These are phyloP conservation scores for Rhododendron vialii DNA, from an alignment of 148 eudicot genomes.

Conservation along the genomic window DNA sequence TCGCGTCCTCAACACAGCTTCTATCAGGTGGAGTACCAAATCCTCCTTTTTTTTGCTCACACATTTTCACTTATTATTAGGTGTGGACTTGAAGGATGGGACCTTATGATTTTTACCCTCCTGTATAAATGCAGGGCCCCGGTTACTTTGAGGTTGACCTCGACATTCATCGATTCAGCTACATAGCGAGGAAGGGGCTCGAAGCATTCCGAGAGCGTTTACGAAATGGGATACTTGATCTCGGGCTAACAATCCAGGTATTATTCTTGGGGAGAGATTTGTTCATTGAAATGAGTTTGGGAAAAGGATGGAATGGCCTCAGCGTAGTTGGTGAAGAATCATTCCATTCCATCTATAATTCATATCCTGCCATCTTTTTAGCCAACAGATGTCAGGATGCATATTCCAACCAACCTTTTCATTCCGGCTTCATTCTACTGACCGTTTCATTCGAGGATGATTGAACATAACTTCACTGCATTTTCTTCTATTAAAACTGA, in stretches of 20 bases:
- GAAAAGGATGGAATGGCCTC: background rate
- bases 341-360: background rate
- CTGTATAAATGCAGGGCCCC: conserved; percentile 44
- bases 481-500: background rate
- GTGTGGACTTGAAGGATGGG: background rate
- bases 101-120: background rate
- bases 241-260: conserved; percentile 76
- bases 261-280: background rate
- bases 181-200: conserved; percentile 80
- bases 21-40: conserved; percentile 44
- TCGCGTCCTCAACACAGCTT: conserved; percentile 96
- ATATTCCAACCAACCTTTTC: background rate
- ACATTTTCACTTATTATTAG: background rate
- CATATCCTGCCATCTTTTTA: background rate
- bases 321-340: background rate
- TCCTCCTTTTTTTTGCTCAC: background rate
- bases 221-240: conserved; percentile 54
- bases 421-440: background rate
- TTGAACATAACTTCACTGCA: background rate
- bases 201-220: conserved; percentile 73
- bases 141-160: conserved; percentile 86
- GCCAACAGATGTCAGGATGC: background rate
- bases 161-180: conserved; percentile 86
- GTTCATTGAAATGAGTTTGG: background rate
- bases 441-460: background rate